Evolutionary conservation across 106 monocot genomes (phyloP).

Genomic region (Gastrodia elata): DNA sequence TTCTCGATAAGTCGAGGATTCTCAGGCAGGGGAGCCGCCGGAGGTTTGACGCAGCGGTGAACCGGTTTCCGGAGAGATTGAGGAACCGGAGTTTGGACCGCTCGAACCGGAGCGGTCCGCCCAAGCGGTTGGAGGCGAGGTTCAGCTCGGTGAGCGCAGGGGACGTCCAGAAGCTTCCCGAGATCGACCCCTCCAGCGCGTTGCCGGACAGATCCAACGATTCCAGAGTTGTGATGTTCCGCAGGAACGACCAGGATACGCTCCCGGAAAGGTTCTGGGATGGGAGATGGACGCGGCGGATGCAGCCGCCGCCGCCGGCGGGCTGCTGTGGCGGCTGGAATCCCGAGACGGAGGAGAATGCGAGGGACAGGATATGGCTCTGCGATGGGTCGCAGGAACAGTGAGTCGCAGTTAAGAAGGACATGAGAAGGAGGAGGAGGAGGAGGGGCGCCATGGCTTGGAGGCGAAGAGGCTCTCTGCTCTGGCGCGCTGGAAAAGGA

Average conservation of each 20-base stretch:
- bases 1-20: constrained; percentile 46
- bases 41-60: constrained; percentile 37
- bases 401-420: background rate
- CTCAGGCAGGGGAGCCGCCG: constrained; percentile 14
- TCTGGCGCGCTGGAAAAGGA: background rate
- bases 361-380: constrained; percentile 20
- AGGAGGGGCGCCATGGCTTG: background rate
- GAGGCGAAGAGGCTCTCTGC: background rate
- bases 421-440: constrained; percentile 15
- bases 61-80: constrained; percentile 64
- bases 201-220: constrained; percentile 66
- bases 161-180: constrained; percentile 52
- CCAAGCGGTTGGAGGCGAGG: constrained; percentile 59
- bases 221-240: constrained; percentile 42
- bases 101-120: constrained; percentile 51
- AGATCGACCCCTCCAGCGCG: constrained; percentile 55
- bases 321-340: constrained; percentile 12
- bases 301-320: background rate
- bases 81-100: constrained; percentile 7
- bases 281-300: constrained; percentile 32
- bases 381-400: constrained; percentile 23
- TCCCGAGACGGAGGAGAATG: constrained; percentile 30
- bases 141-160: constrained; percentile 42
- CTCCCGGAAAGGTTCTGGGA: constrained; percentile 56
- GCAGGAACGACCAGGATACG: constrained; percentile 51